Evolutionary conservation across 202 grass and related monocot genomes (phyloP), one percentile per base, ranked within the genome.

Genomic region (Panicum virgatum): DNA sequence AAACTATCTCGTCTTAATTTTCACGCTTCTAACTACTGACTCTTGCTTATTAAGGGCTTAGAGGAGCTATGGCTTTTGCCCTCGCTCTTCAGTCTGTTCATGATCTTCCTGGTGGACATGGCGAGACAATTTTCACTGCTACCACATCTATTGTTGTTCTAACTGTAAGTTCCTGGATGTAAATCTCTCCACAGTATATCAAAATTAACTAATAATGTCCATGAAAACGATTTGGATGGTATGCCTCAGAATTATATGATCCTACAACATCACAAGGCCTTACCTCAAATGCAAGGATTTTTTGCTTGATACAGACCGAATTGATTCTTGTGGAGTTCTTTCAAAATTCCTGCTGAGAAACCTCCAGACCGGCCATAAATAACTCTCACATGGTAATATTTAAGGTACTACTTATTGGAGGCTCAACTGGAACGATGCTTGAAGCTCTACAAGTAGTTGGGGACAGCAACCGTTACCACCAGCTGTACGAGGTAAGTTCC

Each of bases 21-120:
- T 54, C 75, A 86, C 82, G 34, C 7, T 69, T 47, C 30, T 70
- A 65, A 63, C 43, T 62, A 62, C 51, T 53, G 6, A 12, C 11
- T 66, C n/a, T 53, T 23, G 20, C 40, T 47, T 75, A 40, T 71
- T 56, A 62, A 97, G 92, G 92, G 70, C 92, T 97, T 66, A 89
- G 94, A 84, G 94, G 94, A 38, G 94, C 94, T 30, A 97, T 97
- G 94, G 94, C 94, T 76, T 97, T 97, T 91, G 94, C 94, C 9
- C 88, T 97, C 62, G 94, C 94, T 72, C 88, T 97, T 85, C 94
- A 92, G 69, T 97, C 92, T 61, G 84, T 91, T 78, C 94, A 97
- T 81, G 94, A 97, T 85, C 92, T 97, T 89, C 88, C 94, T 42
- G 84, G 84, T 32, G 90, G 92, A 66, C 94, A 92, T 23, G 90